Evolutionary conservation across 306 rosid genomes (phyloP), one percentile per base, ranked within the genome.

Genomic region (Trifolium subterraneum): DNA sequence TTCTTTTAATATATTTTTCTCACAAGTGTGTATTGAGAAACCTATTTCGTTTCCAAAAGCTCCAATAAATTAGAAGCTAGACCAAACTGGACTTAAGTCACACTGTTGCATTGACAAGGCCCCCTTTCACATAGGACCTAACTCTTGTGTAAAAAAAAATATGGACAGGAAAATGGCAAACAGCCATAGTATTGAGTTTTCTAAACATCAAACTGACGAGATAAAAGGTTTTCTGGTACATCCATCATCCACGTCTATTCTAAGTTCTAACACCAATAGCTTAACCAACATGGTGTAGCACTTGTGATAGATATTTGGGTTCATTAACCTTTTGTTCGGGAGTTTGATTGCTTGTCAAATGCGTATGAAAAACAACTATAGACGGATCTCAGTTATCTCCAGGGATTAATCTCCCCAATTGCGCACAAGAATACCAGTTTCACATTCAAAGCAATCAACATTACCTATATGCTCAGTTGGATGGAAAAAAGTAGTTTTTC

Each of bases 401-500:
- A 60, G 65, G 65, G 39, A 60, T 13, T 14, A 60, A 14, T 60
- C 65, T 60, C 39, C 19, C 7, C 0, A 7, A 10, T 15, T 8
- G 6, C 29, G 65, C 5, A 4, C 5, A 1, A 7, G 10, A n/a
- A 56, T 56, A 33, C 65, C 65, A 79, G 20, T 22, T 70, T 70
- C 64, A 79, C 62, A 70, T 39, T 70, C 64, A 20, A 29, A 50
- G 20, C 68, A 83, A 65, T 19, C 11, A 61, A 39, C 14, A 54
- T 54, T 35, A 47, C 35, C 10, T 61, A 33, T 12, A 42, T 74
- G 50, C 64, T 47, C 7, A n/a, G 7, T 50, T 50, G 22, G 11
- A 50, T n/a, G 8, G 20, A 50, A 50, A 51, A 38, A 38, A 16
- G 35, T 35, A 74, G 25, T 12, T 15, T 48, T 38, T 22, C 74